Evolutionary conservation across 164 flowering plant species (phyloP).

Genomic region (Magnolia changhungtana): DNA sequence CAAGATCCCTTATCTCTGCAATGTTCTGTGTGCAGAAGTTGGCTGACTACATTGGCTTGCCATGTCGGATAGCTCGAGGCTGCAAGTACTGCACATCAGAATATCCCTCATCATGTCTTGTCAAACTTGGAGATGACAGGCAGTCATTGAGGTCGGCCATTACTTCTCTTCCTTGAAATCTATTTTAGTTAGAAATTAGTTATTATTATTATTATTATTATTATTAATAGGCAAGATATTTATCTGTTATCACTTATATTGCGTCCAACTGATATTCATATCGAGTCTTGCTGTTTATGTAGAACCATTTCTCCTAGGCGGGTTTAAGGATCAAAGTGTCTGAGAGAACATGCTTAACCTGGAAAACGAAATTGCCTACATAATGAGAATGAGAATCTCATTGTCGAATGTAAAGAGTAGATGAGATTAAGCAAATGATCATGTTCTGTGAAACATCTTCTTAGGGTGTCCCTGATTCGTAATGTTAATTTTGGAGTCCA

Average conservation of each 20-base stretch:
- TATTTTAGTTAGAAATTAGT: conserved; percentile 5
- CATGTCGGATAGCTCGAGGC: conserved; percentile 92
- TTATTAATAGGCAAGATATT: background rate
- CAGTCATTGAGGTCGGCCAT: conserved; percentile 46
- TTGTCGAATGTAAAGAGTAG: too few relatives aligned
- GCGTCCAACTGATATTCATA: background rate
- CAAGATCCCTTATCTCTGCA: background rate
- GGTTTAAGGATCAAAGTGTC: too few relatives aligned
- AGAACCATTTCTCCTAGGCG: too few relatives aligned
- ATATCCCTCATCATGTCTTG: conserved; percentile 80
- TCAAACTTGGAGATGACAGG: conserved; percentile 64
- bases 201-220: too few relatives aligned
- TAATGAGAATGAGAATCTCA: too few relatives aligned
- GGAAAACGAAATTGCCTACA: too few relatives aligned
- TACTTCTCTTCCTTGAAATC: background rate
- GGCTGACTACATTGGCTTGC: conserved; percentile 88
- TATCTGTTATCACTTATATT: background rate
- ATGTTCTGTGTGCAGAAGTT: conserved; percentile 57
- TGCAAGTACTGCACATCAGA: conserved; percentile 86
- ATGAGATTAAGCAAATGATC: too few relatives aligned
- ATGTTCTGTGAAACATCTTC: too few relatives aligned
- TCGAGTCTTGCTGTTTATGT: too few relatives aligned
- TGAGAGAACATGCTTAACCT: too few relatives aligned
- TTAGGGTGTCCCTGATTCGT: too few relatives aligned
- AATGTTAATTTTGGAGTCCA: too few relatives aligned